A percentile compares a stretch with the other conserved stretches of the same genome.
Conservation (phyloP, 1,284 basidiomycete species). For the Microbotryum scabiosae region DNA sequence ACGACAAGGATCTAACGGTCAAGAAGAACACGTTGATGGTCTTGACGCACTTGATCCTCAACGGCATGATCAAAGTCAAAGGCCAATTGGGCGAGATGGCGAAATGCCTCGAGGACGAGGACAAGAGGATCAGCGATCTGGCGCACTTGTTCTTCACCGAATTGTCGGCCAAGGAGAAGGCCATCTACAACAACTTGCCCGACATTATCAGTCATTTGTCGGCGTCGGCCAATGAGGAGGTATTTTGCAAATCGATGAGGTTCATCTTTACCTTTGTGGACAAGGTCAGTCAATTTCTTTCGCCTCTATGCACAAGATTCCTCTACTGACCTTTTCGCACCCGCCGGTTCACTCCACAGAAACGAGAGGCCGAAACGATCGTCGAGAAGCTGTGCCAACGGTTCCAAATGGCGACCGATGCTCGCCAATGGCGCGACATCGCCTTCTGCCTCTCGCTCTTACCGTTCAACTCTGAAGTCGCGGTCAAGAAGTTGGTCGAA, state of each 20-base stretch:
- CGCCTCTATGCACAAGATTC: not conserved
- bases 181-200: slow-evolving; percentile 96
- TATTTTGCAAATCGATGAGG: slow-evolving; percentile 83
- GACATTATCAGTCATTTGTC: slow-evolving; percentile 94
- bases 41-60: slow-evolving; percentile 89
- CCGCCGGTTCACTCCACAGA: slow-evolving; percentile 52
- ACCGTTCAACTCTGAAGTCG: slow-evolving; percentile 93
- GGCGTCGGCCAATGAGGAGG: slow-evolving; percentile 81
- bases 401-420: slow-evolving; percentile 78
- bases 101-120: slow-evolving; percentile 93
- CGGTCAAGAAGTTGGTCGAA: slow-evolving; percentile 92
- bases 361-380: slow-evolving; percentile 80
- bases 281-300: slow-evolving; percentile 52
- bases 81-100: slow-evolving; percentile 99
- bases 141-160: slow-evolving; percentile 97
- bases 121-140: slow-evolving; percentile 77
- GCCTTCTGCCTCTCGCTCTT: slow-evolving; percentile 89
- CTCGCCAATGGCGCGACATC: slow-evolving; percentile 94
- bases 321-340: not conserved
- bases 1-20: slow-evolving; percentile 75
- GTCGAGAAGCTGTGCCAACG: slow-evolving; percentile 92
- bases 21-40: slow-evolving; percentile 99
- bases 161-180: slow-evolving; percentile 91
- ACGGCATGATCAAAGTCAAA: slow-evolving; percentile 99
- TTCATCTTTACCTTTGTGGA: slow-evolving; percentile 97